A percentile compares a stretch with the other conserved stretches of the same genome.
Conservation (phyloP, 1,139 yeast species). For the Blastobotrys arbuscula region DNA sequence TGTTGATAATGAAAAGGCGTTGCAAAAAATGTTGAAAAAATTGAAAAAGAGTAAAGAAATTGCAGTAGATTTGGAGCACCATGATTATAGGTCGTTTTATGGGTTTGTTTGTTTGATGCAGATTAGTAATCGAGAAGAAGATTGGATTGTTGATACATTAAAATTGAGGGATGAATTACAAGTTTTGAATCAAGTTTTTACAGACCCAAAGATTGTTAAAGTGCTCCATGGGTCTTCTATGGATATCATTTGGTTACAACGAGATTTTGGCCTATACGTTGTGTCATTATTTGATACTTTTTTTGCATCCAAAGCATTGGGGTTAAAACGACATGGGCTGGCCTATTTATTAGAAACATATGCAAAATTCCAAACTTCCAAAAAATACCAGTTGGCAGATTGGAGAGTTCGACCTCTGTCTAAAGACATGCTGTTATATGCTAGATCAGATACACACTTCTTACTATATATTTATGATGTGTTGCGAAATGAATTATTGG, state of each 20-base stretch:
- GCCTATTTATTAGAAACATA: slow-evolving; percentile 77
- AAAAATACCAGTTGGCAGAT: slow-evolving; percentile 92
- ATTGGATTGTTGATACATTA: slow-evolving; percentile 77
- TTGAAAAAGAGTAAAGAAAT: slow-evolving; percentile 53
- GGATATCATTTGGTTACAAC: slow-evolving; percentile 96
- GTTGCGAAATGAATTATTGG: slow-evolving; percentile 58
- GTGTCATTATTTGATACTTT: slow-evolving; percentile 90
- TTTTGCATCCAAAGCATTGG: slow-evolving; percentile 76
- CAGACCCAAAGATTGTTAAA: slow-evolving; percentile 75
- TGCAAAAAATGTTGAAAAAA: slow-evolving; percentile 50
- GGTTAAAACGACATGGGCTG: slow-evolving; percentile 75
- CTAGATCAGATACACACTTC: slow-evolving; percentile 94
- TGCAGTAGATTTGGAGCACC: slow-evolving; percentile 97
- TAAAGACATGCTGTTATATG: slow-evolving; percentile 73
- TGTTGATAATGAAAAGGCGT: slow-evolving; percentile 56
- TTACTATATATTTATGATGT: slow-evolving; percentile 73
- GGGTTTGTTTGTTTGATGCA: slow-evolving; percentile 95
- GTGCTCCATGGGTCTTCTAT: slow-evolving; percentile 95
- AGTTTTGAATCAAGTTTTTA: slow-evolving; percentile 63
- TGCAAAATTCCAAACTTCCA: slow-evolving; percentile 83
- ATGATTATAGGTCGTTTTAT: slow-evolving; percentile 81
- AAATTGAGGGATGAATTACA: slow-evolving; percentile 67
- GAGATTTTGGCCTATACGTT: slow-evolving; percentile 87
- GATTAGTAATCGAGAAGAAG: slow-evolving; percentile 74
- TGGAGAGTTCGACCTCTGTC: slow-evolving; percentile 92